A percentile compares a stretch with the other conserved stretches of the same genome.
phyloP scores from a whole-genome alignment of 2,329 filamentous ascomycete genomes.

The Salinomyces thailandicus region DNA sequence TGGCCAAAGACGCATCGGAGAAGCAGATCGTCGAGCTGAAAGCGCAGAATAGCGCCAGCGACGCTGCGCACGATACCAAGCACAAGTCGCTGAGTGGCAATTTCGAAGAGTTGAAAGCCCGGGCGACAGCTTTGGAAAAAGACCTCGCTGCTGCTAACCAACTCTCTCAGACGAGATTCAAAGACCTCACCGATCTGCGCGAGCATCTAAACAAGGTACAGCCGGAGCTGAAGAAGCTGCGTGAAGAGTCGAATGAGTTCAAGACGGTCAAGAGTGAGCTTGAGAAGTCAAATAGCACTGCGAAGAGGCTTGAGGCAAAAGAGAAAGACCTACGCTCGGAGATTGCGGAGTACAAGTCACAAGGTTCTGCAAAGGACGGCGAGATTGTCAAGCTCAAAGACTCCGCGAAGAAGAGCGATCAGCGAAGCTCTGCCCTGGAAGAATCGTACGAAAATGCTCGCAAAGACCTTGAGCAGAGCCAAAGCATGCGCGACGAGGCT shows the following conservation, averaged over 20 bases:
- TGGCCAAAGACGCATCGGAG: constrained; percentile 57
- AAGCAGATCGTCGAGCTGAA: constrained; percentile 54
- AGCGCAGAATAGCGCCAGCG: constrained; percentile 35
- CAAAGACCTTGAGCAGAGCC: constrained; percentile 65
- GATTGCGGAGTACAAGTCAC: constrained; percentile 56
- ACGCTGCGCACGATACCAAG: constrained; percentile 41
- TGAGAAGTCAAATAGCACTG: constrained; percentile 47
- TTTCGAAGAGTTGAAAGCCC: constrained; percentile 61
- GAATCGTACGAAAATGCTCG: constrained; percentile 65
- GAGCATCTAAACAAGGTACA: constrained; percentile 76
- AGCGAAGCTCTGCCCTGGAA: constrained; percentile 61
- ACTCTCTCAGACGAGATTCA: constrained; percentile 76
- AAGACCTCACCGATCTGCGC: constrained; percentile 70
- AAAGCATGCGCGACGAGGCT: constrained; percentile 70
- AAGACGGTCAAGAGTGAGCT: constrained; percentile 69
- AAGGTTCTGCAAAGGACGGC: constrained; percentile 60
- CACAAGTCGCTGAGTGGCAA: constrained; percentile 51
- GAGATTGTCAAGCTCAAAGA: constrained; percentile 72
- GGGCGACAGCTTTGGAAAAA: constrained; percentile 60
- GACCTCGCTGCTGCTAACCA: constrained; percentile 80
- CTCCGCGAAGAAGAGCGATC: constrained; percentile 64
- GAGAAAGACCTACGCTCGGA: constrained; percentile 76
- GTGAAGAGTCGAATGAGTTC: constrained; percentile 64
- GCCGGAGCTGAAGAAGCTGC: constrained; percentile 69
- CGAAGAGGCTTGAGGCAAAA: constrained; percentile 67